These are phyloP conservation scores for Cicer arietinum DNA, from an alignment of 306 rosid genomes.

Conservation along the genomic window DNA sequence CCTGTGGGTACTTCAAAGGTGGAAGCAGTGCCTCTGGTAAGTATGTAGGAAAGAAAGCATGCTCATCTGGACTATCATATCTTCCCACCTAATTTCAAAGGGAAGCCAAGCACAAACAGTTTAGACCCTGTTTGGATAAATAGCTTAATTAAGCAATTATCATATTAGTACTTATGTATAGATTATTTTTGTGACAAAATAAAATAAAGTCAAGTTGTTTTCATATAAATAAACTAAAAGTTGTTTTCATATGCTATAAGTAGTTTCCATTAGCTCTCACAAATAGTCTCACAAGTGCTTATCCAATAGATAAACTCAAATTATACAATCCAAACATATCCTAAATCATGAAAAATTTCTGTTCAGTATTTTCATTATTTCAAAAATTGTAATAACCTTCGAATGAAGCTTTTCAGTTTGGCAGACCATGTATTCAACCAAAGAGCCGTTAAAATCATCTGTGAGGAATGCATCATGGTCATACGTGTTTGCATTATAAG, in stretches of 20 bases:
- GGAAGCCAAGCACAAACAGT: conserved; percentile 28
- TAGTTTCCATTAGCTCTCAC: too few relatives aligned
- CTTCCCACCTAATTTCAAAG: conserved; percentile 67
- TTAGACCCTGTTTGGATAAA: background rate
- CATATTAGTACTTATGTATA: too few relatives aligned
- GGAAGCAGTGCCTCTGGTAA: conserved; percentile 64
- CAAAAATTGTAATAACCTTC: conserved; percentile 52
- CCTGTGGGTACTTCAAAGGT: conserved; percentile 74
- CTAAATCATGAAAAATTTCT: background rate
- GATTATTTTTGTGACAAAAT: too few relatives aligned
- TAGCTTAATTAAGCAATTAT: too few relatives aligned
- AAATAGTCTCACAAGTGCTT: too few relatives aligned
- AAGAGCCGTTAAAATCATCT: conserved; percentile 65
- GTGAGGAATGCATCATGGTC: conserved; percentile 55
- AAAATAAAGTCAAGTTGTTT: too few relatives aligned
- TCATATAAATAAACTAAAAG: too few relatives aligned
- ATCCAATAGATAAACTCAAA: too few relatives aligned
- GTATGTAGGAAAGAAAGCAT: conserved; percentile 59
- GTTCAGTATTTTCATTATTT: conserved; percentile 9
- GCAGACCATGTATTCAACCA: conserved; percentile 67
- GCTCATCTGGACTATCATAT: conserved; percentile 72
- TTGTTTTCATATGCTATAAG: too few relatives aligned
- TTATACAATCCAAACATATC: too few relatives aligned
- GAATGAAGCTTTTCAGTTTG: conserved; percentile 76
- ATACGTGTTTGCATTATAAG: conserved; percentile 59